Evolutionary conservation across 139 green algal genomes (phyloP).

Genomic region (Desmodesmus armatus): DNA sequence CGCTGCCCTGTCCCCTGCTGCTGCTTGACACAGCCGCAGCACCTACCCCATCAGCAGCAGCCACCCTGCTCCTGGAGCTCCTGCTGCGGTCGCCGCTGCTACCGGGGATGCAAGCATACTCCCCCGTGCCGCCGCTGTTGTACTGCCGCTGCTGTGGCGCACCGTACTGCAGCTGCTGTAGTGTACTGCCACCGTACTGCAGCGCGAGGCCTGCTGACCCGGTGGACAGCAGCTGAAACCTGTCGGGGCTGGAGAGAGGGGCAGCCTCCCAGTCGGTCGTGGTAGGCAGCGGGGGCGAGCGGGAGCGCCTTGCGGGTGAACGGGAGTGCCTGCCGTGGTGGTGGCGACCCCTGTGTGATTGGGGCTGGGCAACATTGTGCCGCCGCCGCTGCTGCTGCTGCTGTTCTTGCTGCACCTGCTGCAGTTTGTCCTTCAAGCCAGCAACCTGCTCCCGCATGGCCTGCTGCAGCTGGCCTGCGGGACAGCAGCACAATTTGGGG

Average conservation of each 20-base stretch:
- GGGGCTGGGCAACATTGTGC: no score
- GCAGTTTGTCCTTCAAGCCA: constrained; percentile 35
- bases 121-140: neutral
- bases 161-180: neutral
- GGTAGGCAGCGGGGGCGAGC: no score
- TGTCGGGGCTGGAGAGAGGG: no score
- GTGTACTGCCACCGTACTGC: neutral
- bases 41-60: neutral
- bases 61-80: neutral
- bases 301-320: no score
- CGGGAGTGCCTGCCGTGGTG: no score
- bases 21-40: no score
- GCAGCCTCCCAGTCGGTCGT: no score
- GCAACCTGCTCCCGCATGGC: constrained; percentile 41
- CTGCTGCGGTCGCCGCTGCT: neutral
- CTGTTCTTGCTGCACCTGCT: constrained; percentile 21
- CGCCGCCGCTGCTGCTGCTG: neutral
- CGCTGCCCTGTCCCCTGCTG: neutral
- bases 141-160: neutral
- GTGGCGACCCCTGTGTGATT: no score
- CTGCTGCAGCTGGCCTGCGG: constrained; percentile 15
- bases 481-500: neutral
- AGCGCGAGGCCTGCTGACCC: neutral
- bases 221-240: no score
- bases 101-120: neutral